Percentiles rank a stretch among this genome's conserved stretches.
Conservation (phyloP, 192 early-diverging fungal species). For the Gryganskiella cystojenkinii region DNA sequence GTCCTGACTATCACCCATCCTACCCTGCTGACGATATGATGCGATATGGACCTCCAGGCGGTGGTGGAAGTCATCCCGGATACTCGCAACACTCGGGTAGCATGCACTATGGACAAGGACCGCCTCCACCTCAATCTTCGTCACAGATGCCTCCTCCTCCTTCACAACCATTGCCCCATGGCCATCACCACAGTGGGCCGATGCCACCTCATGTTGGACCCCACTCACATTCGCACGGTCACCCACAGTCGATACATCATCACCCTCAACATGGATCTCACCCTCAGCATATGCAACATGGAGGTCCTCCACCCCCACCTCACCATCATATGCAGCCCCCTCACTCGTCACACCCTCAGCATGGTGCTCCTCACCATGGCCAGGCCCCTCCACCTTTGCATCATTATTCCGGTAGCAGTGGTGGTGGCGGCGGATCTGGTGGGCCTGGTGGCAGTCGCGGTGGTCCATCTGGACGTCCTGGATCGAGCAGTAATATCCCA, state of each 20-base stretch:
- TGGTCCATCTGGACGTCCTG: constrained; percentile 31
- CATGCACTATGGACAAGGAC: constrained; percentile 41
- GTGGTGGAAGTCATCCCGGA: constrained; percentile 27
- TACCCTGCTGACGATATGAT: constrained; percentile 42
- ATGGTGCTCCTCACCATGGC: constrained; percentile 34
- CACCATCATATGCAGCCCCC: constrained; percentile 46
- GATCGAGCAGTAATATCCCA: constrained; percentile 32
- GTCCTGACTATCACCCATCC: constrained; percentile 35
- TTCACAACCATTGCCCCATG: constrained; percentile 26
- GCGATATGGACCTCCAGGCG: constrained; percentile 39
- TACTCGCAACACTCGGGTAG: constrained; percentile 31
- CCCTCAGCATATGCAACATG: constrained; percentile 26
- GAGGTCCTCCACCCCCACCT: constrained; percentile 38
- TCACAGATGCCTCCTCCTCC: constrained; percentile 29
- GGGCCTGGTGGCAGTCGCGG: no score
- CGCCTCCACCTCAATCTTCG: constrained; percentile 27
- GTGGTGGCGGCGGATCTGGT: constrained; percentile 14
- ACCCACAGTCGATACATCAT: constrained; percentile 38
- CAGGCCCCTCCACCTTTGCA: constrained; percentile 30
- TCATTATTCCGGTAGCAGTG: constrained; percentile 31
- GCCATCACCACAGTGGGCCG: constrained; percentile 39
- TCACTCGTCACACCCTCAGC: constrained; percentile 22
- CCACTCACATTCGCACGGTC: constrained; percentile 35
- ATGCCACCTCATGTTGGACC: constrained; percentile 31
- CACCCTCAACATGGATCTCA: constrained; percentile 42